Conservation (phyloP, 345 rosid genomes). For the Populus alba region DNA sequence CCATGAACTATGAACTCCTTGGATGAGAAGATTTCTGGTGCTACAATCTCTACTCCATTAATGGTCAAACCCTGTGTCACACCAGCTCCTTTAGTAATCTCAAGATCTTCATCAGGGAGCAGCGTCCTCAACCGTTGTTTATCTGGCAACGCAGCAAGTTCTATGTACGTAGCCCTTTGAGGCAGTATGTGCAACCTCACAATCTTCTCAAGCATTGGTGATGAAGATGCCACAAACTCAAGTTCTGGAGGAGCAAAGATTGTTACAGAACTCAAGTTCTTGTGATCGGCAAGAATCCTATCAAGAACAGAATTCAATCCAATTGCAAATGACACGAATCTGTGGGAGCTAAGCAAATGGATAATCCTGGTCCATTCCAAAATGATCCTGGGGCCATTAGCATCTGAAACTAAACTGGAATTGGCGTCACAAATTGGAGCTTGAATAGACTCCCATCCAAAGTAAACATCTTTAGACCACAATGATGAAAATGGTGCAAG, state of each 20-base stretch:
- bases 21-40: constrained; percentile 54
- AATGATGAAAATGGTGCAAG: constrained; percentile 49
- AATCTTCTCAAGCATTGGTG: constrained; percentile 48
- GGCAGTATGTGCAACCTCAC: constrained; percentile 57
- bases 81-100: constrained; percentile 29
- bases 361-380: constrained; percentile 58
- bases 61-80: constrained; percentile 31
- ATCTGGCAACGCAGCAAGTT: constrained; percentile 47
- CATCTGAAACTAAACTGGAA: constrained; percentile 19
- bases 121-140: constrained; percentile 44
- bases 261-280: constrained; percentile 47
- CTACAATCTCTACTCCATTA: constrained; percentile 47
- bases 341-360: constrained; percentile 60
- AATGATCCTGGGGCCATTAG: constrained; percentile 24
- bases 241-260: constrained; percentile 61
- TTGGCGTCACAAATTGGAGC: constrained; percentile 34
- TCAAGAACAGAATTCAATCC: constrained; percentile 66
- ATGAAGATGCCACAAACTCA: constrained; percentile 43
- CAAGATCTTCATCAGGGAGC: constrained; percentile 41
- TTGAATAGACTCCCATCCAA: constrained; percentile 32
- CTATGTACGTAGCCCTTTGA: constrained; percentile 35
- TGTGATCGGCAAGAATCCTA: constrained; percentile 44
- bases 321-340: constrained; percentile 68
- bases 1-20: constrained; percentile 53
- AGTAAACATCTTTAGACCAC: constrained; percentile 15